phyloP scores from a whole-genome alignment of 257 asterid species.

The Nemophila menziesii region DNA sequence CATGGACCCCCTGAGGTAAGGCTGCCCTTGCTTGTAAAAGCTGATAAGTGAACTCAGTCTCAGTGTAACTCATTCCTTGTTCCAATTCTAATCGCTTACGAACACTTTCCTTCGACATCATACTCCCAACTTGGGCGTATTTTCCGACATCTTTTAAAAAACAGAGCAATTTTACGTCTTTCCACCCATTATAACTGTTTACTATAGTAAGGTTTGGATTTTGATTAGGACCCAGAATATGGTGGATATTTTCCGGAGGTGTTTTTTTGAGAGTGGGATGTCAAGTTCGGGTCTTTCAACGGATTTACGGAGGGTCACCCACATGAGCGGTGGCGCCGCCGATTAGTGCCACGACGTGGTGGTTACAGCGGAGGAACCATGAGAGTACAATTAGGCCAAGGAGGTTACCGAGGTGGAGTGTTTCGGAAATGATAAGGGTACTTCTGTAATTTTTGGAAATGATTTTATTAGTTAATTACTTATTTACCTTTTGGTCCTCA shows the following conservation, averaged over 20 bases:
- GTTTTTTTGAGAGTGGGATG: conserved; percentile 29
- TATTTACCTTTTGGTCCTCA: no score
- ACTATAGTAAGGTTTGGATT: conserved; percentile 25
- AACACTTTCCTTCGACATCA: conserved; percentile 90
- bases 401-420: conserved; percentile 87
- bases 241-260: conserved; percentile 31
- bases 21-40: no score
- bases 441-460: no score
- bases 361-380: conserved; percentile 89
- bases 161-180: conserved; percentile 59
- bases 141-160: conserved; percentile 61
- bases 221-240: conserved; percentile 32
- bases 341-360: conserved; percentile 53
- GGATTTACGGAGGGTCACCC: conserved; percentile 88
- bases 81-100: conserved; percentile 66
- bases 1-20: no score
- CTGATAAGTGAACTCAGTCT: conserved; percentile 86
- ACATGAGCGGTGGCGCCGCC: conserved; percentile 97
- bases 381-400: conserved; percentile 72
- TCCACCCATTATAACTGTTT: conserved; percentile 94
- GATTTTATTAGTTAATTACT: no score
- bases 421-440: conserved; percentile 41
- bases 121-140: conserved; percentile 62
- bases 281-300: conserved; percentile 79
- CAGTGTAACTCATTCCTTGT: conserved; percentile 82